Conservation (phyloP, 225 moss, liverwort and hornwort genomes). For the Lunularia cruciata region DNA sequence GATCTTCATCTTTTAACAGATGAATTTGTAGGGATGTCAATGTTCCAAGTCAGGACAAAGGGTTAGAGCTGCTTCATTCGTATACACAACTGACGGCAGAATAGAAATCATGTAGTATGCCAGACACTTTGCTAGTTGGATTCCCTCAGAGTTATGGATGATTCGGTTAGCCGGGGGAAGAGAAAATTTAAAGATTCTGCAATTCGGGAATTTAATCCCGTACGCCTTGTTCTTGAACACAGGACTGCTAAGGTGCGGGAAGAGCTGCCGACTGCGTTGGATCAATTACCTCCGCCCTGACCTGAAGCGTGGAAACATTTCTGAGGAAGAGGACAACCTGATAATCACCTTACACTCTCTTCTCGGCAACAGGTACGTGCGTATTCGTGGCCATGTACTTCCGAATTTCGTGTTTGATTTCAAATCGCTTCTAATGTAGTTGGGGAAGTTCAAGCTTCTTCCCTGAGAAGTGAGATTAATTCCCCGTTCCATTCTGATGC, state of each 20-base stretch:
- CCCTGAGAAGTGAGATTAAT: neutral
- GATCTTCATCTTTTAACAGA: no score
- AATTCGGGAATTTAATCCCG: neutral
- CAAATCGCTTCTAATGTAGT: no score
- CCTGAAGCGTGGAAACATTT: conserved; percentile 51
- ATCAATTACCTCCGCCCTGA: conserved; percentile 61
- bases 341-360: conserved; percentile 52
- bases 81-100: no score
- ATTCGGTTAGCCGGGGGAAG: no score
- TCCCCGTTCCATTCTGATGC: neutral
- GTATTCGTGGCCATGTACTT: neutral
- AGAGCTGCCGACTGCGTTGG: conserved; percentile 63
- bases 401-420: neutral
- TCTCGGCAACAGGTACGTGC: conserved; percentile 51
- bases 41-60: no score
- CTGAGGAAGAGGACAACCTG: conserved; percentile 48
- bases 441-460: neutral
- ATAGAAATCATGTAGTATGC: neutral
- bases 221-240: neutral
- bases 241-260: conserved; percentile 59
- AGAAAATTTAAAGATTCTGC: no score
- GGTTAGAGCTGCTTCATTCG: no score
- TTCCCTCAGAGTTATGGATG: neutral
- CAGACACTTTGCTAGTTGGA: neutral
- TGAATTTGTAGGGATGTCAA: no score